phyloP scores from a whole-genome alignment of 2,329 filamentous ascomycete genomes.

The Aspergillus ustus region DNA sequence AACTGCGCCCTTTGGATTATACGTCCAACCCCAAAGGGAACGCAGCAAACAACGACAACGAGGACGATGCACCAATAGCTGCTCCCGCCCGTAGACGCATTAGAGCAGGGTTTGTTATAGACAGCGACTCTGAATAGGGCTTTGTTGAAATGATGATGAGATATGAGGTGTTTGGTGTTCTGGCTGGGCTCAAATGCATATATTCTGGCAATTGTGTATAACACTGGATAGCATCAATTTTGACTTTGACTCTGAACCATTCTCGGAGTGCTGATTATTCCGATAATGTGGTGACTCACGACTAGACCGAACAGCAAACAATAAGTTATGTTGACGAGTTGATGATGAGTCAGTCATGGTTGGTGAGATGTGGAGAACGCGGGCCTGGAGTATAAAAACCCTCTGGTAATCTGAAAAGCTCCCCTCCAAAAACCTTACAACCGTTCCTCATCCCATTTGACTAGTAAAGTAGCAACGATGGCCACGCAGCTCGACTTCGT shows the following conservation, averaged over 20 bases:
- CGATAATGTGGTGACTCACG: neutral
- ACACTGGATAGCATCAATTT: neutral
- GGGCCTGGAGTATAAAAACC: neutral
- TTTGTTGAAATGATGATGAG: slow-evolving; percentile 26
- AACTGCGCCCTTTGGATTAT: slow-evolving; percentile 5
- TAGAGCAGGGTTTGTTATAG: slow-evolving; percentile 47
- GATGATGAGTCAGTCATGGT: neutral
- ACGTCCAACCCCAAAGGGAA: slow-evolving; percentile 14
- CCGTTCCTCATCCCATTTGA: neutral
- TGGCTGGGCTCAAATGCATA: neutral
- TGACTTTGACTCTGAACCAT: neutral
- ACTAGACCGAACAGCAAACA: neutral
- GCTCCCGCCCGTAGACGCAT: slow-evolving; percentile 39
- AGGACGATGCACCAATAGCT: slow-evolving; percentile 37
- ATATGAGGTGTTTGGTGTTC: slow-evolving; percentile 26
- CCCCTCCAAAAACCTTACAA: neutral
- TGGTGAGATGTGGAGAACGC: neutral
- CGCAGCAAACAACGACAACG: slow-evolving; percentile 23
- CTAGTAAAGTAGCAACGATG: neutral
- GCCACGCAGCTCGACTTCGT: slow-evolving; percentile 12
- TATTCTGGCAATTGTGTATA: neutral
- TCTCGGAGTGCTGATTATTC: too few relatives aligned
- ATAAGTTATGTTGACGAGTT: neutral
- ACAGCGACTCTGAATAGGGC: slow-evolving; percentile 48
- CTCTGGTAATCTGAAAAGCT: neutral